Evolutionary conservation across 345 rosid genomes (phyloP).

Genomic region (Linum lewisii): DNA sequence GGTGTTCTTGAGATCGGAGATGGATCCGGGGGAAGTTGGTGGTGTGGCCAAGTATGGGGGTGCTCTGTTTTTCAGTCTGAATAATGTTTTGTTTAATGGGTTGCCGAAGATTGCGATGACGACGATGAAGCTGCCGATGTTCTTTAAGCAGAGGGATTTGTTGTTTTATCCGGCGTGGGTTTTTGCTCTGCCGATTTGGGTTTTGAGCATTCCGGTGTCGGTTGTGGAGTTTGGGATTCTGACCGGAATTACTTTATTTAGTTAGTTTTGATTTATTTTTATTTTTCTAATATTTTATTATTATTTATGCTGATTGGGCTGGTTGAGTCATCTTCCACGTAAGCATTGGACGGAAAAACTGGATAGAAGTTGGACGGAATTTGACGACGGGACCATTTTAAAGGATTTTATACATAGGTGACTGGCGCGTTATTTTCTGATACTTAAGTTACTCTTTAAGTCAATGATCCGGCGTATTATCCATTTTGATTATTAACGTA

Average conservation of each 20-base stretch:
- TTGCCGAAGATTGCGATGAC: constrained; percentile 52
- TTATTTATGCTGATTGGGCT: too few relatives aligned
- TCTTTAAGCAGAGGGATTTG: constrained; percentile 46
- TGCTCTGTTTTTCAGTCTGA: constrained; percentile 47
- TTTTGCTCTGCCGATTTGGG: constrained; percentile 50
- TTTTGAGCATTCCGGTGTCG: constrained; percentile 44
- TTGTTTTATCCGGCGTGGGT: constrained; percentile 57
- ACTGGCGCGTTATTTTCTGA: too few relatives aligned
- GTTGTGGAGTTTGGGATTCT: constrained; percentile 45
- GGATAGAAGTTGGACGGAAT: too few relatives aligned
- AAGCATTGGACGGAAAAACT: too few relatives aligned
- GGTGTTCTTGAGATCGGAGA: constrained; percentile 35
- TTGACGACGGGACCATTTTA: too few relatives aligned
- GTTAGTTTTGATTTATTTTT: too few relatives aligned
- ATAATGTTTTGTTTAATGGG: constrained; percentile 51
- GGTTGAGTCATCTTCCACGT: too few relatives aligned
- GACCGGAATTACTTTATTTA: constrained; percentile 42
- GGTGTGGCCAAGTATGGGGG: constrained; percentile 38
- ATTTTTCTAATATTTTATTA: too few relatives aligned
- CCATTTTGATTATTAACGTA: too few relatives aligned
- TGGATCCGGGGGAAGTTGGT: constrained; percentile 21
- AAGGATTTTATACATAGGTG: too few relatives aligned
- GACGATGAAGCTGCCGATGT: constrained; percentile 40
- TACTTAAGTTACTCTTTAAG: too few relatives aligned
- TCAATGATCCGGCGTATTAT: too few relatives aligned